Evolutionary conservation across 306 rosid genomes (phyloP), one percentile per base, ranked within the genome.

Genomic region (Astragalus glycyphyllos): DNA sequence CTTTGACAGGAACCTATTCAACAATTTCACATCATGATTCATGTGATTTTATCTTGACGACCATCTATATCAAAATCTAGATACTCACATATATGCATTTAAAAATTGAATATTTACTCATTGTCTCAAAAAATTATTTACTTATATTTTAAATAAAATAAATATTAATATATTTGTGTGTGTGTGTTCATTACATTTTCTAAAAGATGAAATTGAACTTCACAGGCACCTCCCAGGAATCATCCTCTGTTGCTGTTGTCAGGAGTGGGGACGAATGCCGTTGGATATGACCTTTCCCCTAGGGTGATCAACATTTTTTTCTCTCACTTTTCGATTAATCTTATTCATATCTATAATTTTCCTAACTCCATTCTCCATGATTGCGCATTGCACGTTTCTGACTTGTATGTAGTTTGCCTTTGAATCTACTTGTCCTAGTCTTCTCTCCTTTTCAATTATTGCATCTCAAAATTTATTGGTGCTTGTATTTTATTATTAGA

Each of bases 191-290:
- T 23, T 23, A 23, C 45, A 4, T 11, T 62, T 53, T 69, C 58
- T 13, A 46, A 53, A 44, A 11, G 15, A 15, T 65, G 47, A 32
- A 65, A 44, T 42, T 29, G 47, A 31, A 62, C 44, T 55, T 82
- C 58, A 26, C 69, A 95, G 99, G 97, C 91, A 8, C 92, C 97
- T 76, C 84, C 77, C 46, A 82, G 97, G 86, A 95, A 91, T 79
- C 99, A 86, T 37, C 97, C 99, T 37, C 76, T 95, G 70, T 65
- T 95, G 81, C 82, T 95, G 1, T 81, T 95, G 75, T 95, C 99
- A 1, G 99, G 99, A 20, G 96, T 95, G 71, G 99, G 96, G 60
- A 95, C 99, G 13, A 95, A 95, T 73, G 99, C 99, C 38, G 84
- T 95, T 79, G 99, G 99, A 68, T 91, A 95, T 58, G 99, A 95